Percentiles rank a stretch among this genome's conserved stretches.
Evolutionary conservation across 306 rosid genomes (phyloP).

Genomic region (Mimosa bimucronata): DNA sequence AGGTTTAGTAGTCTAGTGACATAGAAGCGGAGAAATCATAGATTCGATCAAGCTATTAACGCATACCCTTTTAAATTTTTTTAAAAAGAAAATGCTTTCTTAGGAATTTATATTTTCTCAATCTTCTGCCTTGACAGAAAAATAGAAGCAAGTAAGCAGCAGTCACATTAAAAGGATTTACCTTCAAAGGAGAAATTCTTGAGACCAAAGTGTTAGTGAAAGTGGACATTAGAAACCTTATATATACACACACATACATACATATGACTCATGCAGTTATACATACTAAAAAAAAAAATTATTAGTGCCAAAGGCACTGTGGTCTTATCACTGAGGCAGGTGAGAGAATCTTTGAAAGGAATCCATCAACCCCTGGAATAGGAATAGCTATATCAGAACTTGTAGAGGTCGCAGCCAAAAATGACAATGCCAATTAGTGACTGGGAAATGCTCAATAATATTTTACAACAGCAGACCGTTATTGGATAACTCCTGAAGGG

Average conservation of each 20-base stretch:
- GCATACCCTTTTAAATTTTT: too few species aligned
- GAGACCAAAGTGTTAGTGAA: neutral
- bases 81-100: neutral
- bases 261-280: too few species aligned
- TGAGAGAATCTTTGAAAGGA: constrained; percentile 58
- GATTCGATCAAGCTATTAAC: too few species aligned
- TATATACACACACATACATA: too few species aligned
- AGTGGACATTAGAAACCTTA: neutral
- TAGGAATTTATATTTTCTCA: neutral
- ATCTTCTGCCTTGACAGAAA: neutral
- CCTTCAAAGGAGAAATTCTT: constrained; percentile 11
- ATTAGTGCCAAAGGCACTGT: too few species aligned
- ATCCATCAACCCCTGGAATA: constrained; percentile 87
- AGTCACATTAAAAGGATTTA: neutral
- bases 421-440: constrained; percentile 73
- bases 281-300: too few species aligned
- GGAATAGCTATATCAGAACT: constrained; percentile 99
- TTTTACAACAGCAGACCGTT: constrained; percentile 85
- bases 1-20: too few species aligned
- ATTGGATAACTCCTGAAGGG: constrained; percentile 45
- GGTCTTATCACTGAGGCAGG: constrained; percentile 48
- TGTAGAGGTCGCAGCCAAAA: constrained; percentile 79
- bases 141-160: neutral
- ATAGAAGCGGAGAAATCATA: too few species aligned
- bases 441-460: constrained; percentile 88